Base-by-base conservation (phyloP, 495 filamentous ascomycete species). In the Amorphotheca resinae region DNA sequence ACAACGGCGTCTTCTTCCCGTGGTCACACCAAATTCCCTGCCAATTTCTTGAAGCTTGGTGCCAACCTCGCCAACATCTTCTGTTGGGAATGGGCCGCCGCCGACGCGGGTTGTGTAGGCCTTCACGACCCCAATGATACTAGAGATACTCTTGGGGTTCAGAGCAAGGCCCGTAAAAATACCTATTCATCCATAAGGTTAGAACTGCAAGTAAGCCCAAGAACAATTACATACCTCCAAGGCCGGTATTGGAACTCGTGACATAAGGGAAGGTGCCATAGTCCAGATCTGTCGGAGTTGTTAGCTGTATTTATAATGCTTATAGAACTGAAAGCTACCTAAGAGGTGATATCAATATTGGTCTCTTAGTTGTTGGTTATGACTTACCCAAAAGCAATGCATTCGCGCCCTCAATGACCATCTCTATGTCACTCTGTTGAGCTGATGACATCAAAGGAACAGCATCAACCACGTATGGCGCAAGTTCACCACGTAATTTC, bases 351-450 rank as follows among this genome's bases (percentile, higher is more conserved):
- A n/a, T n/a, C n/a, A n/a, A n/a, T n/a, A n/a, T n/a, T n/a, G n/a
- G n/a, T n/a, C n/a, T n/a, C n/a, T n/a, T n/a, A n/a, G n/a, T n/a
- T n/a, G n/a, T n/a, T n/a, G n/a, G n/a, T n/a, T n/a, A n/a, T n/a
- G n/a, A n/a, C n/a, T n/a, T n/a, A 60, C 84, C 80, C 25, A 86
- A 69, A 75, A 84, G 82, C 38, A 88, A 64, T n/a, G 86, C 84
- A 50, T 94, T 86, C n/a, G 83, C 80, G 43, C 86, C 86, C 62
- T 95, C 87, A 28, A 94, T 74, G 6, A 94, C 67, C 48, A 87
- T 81, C 45, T 72, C 72, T 39, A 68, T 65, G 15, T 79, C 73
- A 51, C 70, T 59, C 41, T 74, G 65, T 49, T 79, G 70, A 12
- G 71, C 73, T 4, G 59, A 56, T 32, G 63, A 55, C 44, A 86